Base-by-base conservation (phyloP, 2,329 filamentous ascomycete species). In the Bipolaris victoriae region DNA sequence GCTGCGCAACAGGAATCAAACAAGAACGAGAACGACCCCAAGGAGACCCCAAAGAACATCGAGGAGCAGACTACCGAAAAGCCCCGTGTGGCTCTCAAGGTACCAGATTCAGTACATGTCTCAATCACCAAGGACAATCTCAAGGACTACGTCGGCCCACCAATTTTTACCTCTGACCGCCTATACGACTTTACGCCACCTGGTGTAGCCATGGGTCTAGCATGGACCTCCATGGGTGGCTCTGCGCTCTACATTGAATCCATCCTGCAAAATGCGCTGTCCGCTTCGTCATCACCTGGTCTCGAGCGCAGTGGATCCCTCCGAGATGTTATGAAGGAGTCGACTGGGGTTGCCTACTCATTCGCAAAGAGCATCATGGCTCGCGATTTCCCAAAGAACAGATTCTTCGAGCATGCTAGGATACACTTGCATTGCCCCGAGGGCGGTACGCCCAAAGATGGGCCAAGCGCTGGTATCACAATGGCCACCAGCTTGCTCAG, bases 301-400 rank as follows among this genome's bases (percentile, higher is more conserved):
- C 82, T 99, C 41, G 91, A 97, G 72, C 92, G 93, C 58, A 99
- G 95, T 0, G 95, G 95, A 57, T 98, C 98, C 73, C 84, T 99
- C 47, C 95, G 97, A 81, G 86, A 87, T 15, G 95, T 99, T 37
- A 99, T 99, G 96, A 98, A 97, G 79, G 95, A 99, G 79, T 97
- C 93, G 2, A 95, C 92, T 0, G 83, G 87, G 2, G 97, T 99
- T 64, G 96, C 95, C 45, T 98, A 99, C 81, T 96, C 92, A 0
- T 99, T 97, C 72, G 89, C 92, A 70, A 98, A 98, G 80, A 88
- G 92, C 0, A 83, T 94, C 58, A 88, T 98, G 84, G 92, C 90
- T 7, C 89, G 87, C 71, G 81, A 90, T 39, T 99, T 93, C 80
- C 88, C 92, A 0, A 88, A 92, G 57, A 99, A 99, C 78, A 86